Conservation (phyloP, 202 grass and related monocot genomes). For the Bolboschoenoplectus hybrid region DNA sequence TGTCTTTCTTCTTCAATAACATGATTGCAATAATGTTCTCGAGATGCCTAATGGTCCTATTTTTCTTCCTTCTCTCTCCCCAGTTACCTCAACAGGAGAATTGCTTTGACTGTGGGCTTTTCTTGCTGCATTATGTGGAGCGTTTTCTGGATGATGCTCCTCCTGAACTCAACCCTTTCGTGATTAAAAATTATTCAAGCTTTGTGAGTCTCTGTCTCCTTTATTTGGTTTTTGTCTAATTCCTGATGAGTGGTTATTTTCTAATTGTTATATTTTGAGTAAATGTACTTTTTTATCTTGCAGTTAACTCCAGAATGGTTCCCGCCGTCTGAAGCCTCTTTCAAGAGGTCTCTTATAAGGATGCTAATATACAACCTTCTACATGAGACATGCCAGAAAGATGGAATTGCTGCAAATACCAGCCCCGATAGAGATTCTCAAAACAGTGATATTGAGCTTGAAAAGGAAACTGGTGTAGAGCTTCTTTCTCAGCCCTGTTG, state of each 20-base stretch:
- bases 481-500: slow-evolving; percentile 29
- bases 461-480: slow-evolving; percentile 33
- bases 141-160: slow-evolving; percentile 85
- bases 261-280: slow-evolving; percentile 15
- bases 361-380: slow-evolving; percentile 76
- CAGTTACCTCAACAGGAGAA: slow-evolving; percentile 99
- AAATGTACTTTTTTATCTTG: slow-evolving; percentile 31
- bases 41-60: background rate
- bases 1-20: slow-evolving; percentile 36
- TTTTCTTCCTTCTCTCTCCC: slow-evolving; percentile 26
- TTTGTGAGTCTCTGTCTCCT: slow-evolving; percentile 75
- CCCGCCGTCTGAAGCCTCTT: slow-evolving; percentile 77
- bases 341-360: slow-evolving; percentile 70
- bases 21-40: slow-evolving; percentile 18
- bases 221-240: background rate
- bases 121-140: slow-evolving; percentile 92
- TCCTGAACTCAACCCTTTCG: slow-evolving; percentile 64
- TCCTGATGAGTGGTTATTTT: background rate
- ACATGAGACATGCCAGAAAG: slow-evolving; percentile 43
- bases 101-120: slow-evolving; percentile 94
- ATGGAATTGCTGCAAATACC: background rate
- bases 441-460: slow-evolving; percentile 8
- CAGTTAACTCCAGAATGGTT: slow-evolving; percentile 91
- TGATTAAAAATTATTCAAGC: slow-evolving; percentile 56
- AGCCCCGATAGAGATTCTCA: slow-evolving; percentile 2